A percentile compares a stretch with the other conserved stretches of the same genome.
These are phyloP conservation scores for Conidiobolus incongruus DNA, from an alignment of 371 early-diverging fungal genomes.

Conservation along the genomic window DNA sequence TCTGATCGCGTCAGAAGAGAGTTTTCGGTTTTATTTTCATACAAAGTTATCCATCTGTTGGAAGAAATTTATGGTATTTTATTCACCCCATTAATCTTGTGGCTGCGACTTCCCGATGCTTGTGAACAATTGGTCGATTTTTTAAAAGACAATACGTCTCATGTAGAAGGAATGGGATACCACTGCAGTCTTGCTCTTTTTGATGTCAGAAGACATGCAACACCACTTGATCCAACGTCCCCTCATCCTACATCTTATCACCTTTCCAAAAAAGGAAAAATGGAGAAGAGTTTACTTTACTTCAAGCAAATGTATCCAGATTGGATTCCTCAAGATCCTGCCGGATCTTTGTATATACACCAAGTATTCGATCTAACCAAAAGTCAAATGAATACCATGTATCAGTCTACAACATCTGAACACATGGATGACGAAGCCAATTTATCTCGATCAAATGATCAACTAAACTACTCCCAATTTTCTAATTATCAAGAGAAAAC, in stretches of 20 bases:
- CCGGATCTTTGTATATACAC: constrained; percentile 44
- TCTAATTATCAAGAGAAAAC: neutral
- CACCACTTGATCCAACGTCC: constrained; percentile 28
- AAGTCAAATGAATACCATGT: neutral
- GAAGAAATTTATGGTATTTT: constrained; percentile 66
- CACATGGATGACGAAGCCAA: no score
- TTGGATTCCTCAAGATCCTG: constrained; percentile 48
- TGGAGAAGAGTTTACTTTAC: constrained; percentile 87
- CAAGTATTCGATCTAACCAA: constrained; percentile 11
- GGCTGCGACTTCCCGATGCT: constrained; percentile 51
- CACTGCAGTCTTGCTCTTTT: constrained; percentile 94
- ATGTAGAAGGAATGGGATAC: constrained; percentile 73
- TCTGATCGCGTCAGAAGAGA: constrained; percentile 62
- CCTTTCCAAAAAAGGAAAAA: constrained; percentile 73
- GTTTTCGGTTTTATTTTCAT: constrained; percentile 57
- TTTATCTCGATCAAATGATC: no score
- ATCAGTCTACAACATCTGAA: neutral
- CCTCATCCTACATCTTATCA: constrained; percentile 15
- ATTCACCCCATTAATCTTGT: constrained; percentile 68
- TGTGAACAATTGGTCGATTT: constrained; percentile 71
- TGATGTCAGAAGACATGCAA: constrained; percentile 64
- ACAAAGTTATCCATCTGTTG: constrained; percentile 50
- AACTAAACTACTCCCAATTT: neutral
- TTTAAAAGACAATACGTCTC: constrained; percentile 79
- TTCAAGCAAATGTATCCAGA: constrained; percentile 74